Evolutionary conservation across 768 basidiomycete genomes (phyloP).

Genomic region (Pulveroboletus sp.): DNA sequence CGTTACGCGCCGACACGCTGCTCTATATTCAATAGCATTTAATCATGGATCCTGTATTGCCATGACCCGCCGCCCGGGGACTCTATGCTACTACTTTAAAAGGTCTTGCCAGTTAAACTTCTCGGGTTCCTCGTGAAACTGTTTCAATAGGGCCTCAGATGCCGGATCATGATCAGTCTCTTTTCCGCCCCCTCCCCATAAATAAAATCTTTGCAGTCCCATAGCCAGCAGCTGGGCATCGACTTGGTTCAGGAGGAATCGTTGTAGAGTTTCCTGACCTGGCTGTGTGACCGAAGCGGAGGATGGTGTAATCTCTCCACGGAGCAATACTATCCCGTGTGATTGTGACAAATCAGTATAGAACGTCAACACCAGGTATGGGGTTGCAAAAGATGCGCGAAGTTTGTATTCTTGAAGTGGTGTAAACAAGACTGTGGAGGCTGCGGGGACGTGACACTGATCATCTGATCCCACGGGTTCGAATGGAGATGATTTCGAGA

Average conservation of each 20-base stretch:
- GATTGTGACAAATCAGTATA: constrained; percentile 84
- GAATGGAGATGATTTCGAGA: constrained; percentile 44
- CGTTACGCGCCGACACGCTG: too few relatives aligned
- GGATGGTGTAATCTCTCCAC: constrained; percentile 86
- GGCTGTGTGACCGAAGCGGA: constrained; percentile 36
- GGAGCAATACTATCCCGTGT: constrained; percentile 79
- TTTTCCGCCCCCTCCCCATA: constrained; percentile 45
- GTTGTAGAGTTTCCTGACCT: constrained; percentile 22
- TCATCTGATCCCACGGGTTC: constrained; percentile 26
- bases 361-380: constrained; percentile 84
- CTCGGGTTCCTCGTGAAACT: constrained; percentile 74
- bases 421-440: constrained; percentile 84
- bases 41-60: too few relatives aligned
- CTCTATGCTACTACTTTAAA: too few relatives aligned
- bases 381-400: constrained; percentile 80
- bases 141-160: constrained; percentile 48
- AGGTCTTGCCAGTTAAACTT: constrained; percentile 83
- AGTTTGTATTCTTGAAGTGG: constrained; percentile 92
- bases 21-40: too few relatives aligned
- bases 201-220: constrained; percentile 81
- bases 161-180: not conserved
- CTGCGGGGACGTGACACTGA: constrained; percentile 41
- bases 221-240: constrained; percentile 84
- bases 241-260: constrained; percentile 65
- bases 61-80: too few relatives aligned